phyloP scores from a whole-genome alignment of 305 asterid genomes.

The Plantago coronopus region DNA sequence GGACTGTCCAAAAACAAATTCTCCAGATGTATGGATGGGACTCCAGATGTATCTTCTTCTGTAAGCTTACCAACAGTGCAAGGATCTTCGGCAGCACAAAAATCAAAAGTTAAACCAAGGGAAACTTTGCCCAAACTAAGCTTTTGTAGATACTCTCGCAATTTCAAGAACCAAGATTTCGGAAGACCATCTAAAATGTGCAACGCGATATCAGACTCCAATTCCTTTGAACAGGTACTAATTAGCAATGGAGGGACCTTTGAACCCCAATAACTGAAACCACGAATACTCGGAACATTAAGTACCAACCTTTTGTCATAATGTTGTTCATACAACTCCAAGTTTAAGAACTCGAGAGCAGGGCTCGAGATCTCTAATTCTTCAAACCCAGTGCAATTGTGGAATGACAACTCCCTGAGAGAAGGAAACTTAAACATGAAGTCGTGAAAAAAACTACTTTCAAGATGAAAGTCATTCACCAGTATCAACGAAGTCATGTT shows the following conservation, averaged over 20 bases:
- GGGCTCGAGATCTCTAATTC: too few relatives aligned
- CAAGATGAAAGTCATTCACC: too few relatives aligned
- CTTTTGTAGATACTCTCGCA: neutral
- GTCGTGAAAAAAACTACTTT: too few relatives aligned
- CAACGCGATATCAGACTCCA: neutral
- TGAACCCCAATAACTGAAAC: neutral
- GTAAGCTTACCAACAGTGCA: slow-evolving; percentile 1
- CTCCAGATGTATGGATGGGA: neutral
- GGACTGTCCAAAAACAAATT: neutral
- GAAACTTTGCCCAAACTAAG: neutral
- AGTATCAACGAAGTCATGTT: too few relatives aligned
- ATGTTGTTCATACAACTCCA: too few relatives aligned
- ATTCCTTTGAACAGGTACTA: neutral
- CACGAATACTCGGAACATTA: neutral
- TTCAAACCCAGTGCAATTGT: too few relatives aligned
- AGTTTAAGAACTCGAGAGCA: too few relatives aligned
- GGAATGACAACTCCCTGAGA: too few relatives aligned
- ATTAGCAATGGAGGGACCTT: neutral
- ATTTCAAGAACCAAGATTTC: neutral
- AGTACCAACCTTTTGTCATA: neutral
- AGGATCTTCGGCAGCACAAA: neutral
- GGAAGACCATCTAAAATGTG: neutral
- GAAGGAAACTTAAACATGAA: too few relatives aligned
- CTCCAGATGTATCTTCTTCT: neutral
- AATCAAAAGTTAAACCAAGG: neutral